Percentiles rank a stretch among this genome's conserved stretches.
Conservation (phyloP, 2,329 filamentous ascomycete species). For the Fusarium sp. region DNA sequence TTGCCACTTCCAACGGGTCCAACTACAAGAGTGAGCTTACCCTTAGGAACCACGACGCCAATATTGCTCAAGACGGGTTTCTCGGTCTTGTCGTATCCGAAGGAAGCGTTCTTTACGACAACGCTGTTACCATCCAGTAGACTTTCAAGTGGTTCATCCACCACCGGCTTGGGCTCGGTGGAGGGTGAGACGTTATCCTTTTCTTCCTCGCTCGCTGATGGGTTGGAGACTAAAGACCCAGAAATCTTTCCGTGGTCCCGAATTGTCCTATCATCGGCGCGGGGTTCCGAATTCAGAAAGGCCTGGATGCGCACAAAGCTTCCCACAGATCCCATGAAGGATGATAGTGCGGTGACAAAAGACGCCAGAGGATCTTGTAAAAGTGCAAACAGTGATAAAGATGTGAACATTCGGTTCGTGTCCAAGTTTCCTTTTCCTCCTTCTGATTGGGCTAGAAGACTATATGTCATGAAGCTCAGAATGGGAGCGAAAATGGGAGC, state of each 20-base stretch:
- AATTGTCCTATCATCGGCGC: slow-evolving; percentile 8
- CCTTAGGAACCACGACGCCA: background rate
- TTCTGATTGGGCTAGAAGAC: slow-evolving; percentile 21
- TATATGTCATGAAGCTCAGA: slow-evolving; percentile 31
- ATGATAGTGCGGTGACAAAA: slow-evolving; percentile 24
- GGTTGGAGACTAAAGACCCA: background rate
- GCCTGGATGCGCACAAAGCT: slow-evolving; percentile 34
- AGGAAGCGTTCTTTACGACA: slow-evolving; percentile 1
- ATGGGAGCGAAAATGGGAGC: slow-evolving; percentile 35
- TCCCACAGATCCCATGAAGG: slow-evolving; percentile 33
- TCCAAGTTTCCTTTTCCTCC: slow-evolving; percentile 21
- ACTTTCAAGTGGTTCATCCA: rapidly evolving
- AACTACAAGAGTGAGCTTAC: slow-evolving; percentile 43
- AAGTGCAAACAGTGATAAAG: slow-evolving; percentile 30
- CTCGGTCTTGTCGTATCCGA: slow-evolving; percentile 22
- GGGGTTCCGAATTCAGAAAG: slow-evolving; percentile 25
- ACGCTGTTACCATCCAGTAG: background rate
- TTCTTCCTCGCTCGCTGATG: background rate
- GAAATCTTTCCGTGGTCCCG: background rate
- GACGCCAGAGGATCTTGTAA: slow-evolving; percentile 25
- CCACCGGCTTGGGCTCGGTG: background rate
- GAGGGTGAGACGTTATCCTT: background rate
- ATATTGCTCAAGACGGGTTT: slow-evolving; percentile 19
- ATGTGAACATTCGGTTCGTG: slow-evolving; percentile 37
- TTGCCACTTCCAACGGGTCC: slow-evolving; percentile 55